These are phyloP conservation scores for Saturnispora serradocipensis DNA, from an alignment of 805 yeast genomes.

Conservation along the genomic window DNA sequence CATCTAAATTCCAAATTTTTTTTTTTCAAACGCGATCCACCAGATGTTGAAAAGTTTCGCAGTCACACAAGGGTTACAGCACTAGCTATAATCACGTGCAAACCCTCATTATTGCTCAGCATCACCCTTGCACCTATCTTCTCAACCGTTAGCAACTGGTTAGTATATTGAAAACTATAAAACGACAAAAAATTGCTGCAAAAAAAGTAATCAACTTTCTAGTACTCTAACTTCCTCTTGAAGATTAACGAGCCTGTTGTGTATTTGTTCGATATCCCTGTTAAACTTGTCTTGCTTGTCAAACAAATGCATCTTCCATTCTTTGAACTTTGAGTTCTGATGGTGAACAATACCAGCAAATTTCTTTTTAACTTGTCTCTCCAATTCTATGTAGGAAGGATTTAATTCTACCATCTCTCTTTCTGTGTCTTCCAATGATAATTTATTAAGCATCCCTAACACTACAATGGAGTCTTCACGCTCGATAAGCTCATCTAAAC, in stretches of 20 bases:
- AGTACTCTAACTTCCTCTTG: conserved; percentile 24
- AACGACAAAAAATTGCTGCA: too few species aligned
- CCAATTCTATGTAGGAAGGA: conserved; percentile 39
- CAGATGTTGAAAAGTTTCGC: not conserved
- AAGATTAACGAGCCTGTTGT: conserved; percentile 29
- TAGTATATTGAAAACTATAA: too few species aligned
- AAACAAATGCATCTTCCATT: conserved; percentile 50
- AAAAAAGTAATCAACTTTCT: not conserved
- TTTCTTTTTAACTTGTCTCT: conserved; percentile 33
- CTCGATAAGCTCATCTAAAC: conserved; percentile 24
- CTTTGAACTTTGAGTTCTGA: conserved; percentile 51
- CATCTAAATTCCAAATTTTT: conserved; percentile 4
- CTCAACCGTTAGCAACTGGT: not conserved
- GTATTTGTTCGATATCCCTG: conserved; percentile 39
- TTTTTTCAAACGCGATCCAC: conserved; percentile 3
- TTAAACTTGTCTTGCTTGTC: conserved; percentile 49
- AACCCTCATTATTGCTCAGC: not conserved
- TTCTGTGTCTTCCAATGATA: conserved; percentile 32
- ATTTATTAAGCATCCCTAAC: conserved; percentile 31
- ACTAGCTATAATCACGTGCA: conserved; percentile 1
- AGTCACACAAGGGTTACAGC: conserved; percentile 7
- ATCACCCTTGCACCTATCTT: not conserved
- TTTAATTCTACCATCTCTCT: conserved; percentile 32
- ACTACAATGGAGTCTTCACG: conserved; percentile 25
- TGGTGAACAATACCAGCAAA: conserved; percentile 34